Evolutionary conservation across 2,329 filamentous ascomycete genomes (phyloP), one percentile per base, ranked within the genome.

Genomic region (Cladosporium cucumerinum): DNA sequence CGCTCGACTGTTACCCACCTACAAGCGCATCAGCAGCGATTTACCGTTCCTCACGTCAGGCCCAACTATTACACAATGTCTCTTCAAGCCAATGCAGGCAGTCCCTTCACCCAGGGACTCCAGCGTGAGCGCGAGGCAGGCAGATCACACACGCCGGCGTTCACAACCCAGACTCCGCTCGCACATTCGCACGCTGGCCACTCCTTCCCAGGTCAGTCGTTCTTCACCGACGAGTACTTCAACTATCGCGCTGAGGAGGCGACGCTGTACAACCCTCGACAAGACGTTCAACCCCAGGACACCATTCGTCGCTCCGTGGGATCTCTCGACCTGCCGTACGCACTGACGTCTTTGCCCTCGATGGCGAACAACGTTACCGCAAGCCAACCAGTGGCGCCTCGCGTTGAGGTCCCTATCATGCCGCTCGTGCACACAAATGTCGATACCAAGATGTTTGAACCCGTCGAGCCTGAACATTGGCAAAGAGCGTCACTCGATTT

Each of bases 201-300:
- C 21, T 39, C 18, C 12, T 12, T 32, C 26, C 8, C 18, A 3
- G 23, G 51, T 2, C 51, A 54, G 16, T 46, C 52, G 3, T 64
- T 58, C 52, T 64, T 64, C 43, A 28, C 30, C 11, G 61, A 64
- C 2, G 61, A 64, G 6, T 32, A 57, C 23, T 26, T 49, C 14
- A 25, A 64, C n/a, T 64, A 64, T 30, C 43, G 39, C 18, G 36
- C 54, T 16, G 52, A 64, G 39, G 36, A 64, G 46, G 51, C 52
- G 5, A 39, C 39, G 6, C 10, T 64, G 12, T 64, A 34, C 52
- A 58, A 57, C 21, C 59, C 48, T 26, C 25, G 10, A 12, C 51
- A 32, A n/a, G 10, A 10, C 32, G 28, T 16, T 23, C 25, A 21
- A 39, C 18, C 32, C 6, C 30, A 39, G 30, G 14, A 57, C 2